Evolutionary conservation across 495 filamentous ascomycete genomes (phyloP), one percentile per base, ranked within the genome.

Genomic region (Choiromyces venosus): DNA sequence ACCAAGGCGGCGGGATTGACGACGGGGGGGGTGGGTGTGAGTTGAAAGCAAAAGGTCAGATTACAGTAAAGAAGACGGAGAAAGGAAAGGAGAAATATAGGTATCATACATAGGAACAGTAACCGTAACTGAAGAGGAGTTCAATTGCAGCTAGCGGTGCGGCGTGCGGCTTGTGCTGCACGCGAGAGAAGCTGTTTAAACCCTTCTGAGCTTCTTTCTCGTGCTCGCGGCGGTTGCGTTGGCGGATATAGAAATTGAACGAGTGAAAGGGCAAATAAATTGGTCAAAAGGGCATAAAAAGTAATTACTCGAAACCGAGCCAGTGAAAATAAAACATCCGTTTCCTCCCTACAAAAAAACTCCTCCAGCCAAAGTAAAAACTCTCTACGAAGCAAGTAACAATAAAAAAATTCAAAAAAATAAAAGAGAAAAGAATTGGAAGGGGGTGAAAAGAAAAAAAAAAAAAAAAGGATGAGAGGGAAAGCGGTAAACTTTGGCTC

Each of bases 381-480:
- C 8, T 39, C 7, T 35, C 18, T 39, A 72, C 25, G 36, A 67
- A 64, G 61, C 61, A 36, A 38, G 61, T 25, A 37, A 38, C 40
- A 33, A 35, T n/a, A 67, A 61, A 35, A 39, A 40, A 33, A 74
- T 42, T 52, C 12, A 66, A 44, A 66, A 42, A 52, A 71, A 39
- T 40, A 37, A 33, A 33, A 39, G 29, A 71, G 12, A 39, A 72
- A 21, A 36, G 37, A 37, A 66, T 39, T 29, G 68, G 52, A 33
- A 65, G 42, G 73, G 71, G 75, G 68, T 69, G 68, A 77, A n/a
- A 68, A 44, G 72, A 72, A 67, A 65, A 69, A 69, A 67, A 46
- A 74, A 65, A 38, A 18, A 37, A 18, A 36, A 21, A 72, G 65
- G 39, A 37, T 21, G 46, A 64, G 37, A 46, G 46, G 42, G 65